A percentile compares a stretch with the other conserved stretches of the same genome.
Conservation (phyloP, 768 basidiomycete species). For the Podaxis mareebaensis region DNA sequence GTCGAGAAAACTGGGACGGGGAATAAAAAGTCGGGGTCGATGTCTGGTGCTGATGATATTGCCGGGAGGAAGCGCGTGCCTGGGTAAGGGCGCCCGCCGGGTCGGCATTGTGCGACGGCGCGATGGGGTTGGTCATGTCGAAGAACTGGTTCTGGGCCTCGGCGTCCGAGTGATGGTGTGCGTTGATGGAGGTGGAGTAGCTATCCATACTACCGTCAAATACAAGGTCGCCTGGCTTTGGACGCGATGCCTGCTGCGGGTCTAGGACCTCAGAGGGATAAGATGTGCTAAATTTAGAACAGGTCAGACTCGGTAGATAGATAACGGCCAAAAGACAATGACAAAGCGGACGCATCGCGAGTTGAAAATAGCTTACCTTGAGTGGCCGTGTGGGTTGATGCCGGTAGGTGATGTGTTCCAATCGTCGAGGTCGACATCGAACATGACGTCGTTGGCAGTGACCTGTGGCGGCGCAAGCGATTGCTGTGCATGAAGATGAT, state of each 20-base stretch:
- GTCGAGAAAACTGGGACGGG: slow-evolving; percentile 3
- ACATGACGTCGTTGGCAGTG: slow-evolving; percentile 19
- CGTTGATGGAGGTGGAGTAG: slow-evolving; percentile 12
- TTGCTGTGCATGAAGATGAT: slow-evolving; percentile 21
- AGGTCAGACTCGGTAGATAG: slow-evolving; percentile 14
- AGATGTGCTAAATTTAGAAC: slow-evolving; percentile 17
- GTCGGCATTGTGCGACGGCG: slow-evolving; percentile 10
- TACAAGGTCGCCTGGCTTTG: slow-evolving; percentile 12
- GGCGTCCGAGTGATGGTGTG: slow-evolving; percentile 4
- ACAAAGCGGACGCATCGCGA: slow-evolving; percentile 7
- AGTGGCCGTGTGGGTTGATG: slow-evolving; percentile 12
- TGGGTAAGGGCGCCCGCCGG: slow-evolving; percentile 1
- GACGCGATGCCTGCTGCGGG: slow-evolving; percentile 9
- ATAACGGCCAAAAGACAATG: slow-evolving; percentile 7
- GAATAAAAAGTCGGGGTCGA: slow-evolving; percentile 14
- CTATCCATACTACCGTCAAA: slow-evolving; percentile 4
- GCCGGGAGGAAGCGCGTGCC: slow-evolving; percentile 17
- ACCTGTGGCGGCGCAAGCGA: slow-evolving; percentile 19
- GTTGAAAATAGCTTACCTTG: slow-evolving; percentile 20
- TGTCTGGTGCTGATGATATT: slow-evolving; percentile 17
- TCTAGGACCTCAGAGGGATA: not conserved
- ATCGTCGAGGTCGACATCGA: slow-evolving; percentile 29
- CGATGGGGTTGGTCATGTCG: slow-evolving; percentile 8
- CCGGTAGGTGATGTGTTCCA: slow-evolving; percentile 22
- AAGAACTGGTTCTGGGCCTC: slow-evolving; percentile 10